phyloP scores from a whole-genome alignment of 2,329 filamentous ascomycete species.

The Arthrobotrys sinensis region DNA sequence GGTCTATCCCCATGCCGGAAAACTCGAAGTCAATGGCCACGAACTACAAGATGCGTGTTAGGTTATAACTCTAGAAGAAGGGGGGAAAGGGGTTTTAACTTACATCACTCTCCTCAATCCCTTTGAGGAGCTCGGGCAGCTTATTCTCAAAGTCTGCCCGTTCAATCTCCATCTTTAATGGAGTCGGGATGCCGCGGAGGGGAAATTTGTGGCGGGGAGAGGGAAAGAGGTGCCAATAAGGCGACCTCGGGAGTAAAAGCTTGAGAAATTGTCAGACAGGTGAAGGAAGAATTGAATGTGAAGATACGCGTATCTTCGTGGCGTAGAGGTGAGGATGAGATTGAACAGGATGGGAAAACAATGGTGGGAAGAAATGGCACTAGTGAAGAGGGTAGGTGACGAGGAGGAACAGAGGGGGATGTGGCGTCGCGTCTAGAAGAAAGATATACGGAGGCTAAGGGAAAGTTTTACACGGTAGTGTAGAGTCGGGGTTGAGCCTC shows the following conservation, averaged over 20 bases:
- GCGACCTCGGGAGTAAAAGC: background rate
- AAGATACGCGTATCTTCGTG: background rate
- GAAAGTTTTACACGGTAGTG: background rate
- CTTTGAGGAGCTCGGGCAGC: conserved; percentile 40
- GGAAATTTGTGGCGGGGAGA: too few relatives aligned
- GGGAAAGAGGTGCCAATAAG: background rate
- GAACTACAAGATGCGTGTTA: conserved; percentile 37
- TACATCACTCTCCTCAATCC: conserved; percentile 47
- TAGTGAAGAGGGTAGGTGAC: background rate
- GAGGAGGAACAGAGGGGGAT: background rate
- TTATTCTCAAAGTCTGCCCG: conserved; percentile 23
- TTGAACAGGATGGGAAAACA: background rate
- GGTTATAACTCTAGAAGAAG: background rate
- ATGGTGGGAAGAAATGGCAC: background rate
- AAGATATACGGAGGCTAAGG: background rate
- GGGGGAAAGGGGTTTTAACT: background rate
- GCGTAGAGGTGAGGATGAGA: background rate
- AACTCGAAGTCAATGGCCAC: conserved; percentile 64
- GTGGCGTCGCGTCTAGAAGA: background rate
- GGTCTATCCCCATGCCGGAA: conserved; percentile 61
- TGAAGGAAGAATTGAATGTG: background rate
- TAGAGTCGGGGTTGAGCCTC: background rate
- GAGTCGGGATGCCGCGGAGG: too few relatives aligned
- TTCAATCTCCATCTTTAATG: conserved; percentile 41
- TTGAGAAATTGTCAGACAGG: background rate